These are phyloP conservation scores for Aspergillus steynii DNA, from an alignment of 495 filamentous ascomycete genomes.

Conservation along the genomic window DNA sequence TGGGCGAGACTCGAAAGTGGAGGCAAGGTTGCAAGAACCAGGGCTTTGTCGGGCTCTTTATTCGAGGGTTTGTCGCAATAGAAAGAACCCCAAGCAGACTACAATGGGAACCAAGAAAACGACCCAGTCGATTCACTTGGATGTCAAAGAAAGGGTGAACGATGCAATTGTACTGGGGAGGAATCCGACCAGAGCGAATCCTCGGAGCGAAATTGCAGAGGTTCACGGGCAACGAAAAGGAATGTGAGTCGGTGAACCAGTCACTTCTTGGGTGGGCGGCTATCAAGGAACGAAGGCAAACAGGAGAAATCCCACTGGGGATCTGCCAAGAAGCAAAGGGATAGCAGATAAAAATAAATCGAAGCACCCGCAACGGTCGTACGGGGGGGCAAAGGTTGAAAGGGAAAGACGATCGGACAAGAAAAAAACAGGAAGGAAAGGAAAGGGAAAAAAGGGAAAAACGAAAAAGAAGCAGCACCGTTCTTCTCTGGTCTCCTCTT, in stretches of 20 bases:
- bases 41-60: neutral
- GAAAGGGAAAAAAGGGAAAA: slow-evolving; percentile 5
- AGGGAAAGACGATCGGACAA: slow-evolving; percentile 14
- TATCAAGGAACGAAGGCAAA: slow-evolving; percentile 19
- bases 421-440: slow-evolving; percentile 12
- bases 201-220: slow-evolving; percentile 17
- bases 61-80: neutral
- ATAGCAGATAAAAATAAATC: slow-evolving; percentile 20
- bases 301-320: slow-evolving; percentile 11
- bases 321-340: slow-evolving; percentile 19
- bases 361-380: neutral
- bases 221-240: slow-evolving; percentile 41
- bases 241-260: slow-evolving; percentile 39
- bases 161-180: neutral
- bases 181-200: neutral
- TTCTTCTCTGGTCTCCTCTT: neutral
- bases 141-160: neutral
- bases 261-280: slow-evolving; percentile 26
- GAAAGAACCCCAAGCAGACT: neutral
- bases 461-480: slow-evolving; percentile 3
- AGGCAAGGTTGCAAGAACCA: neutral
- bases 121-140: slow-evolving; percentile 6
- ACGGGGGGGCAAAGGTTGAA: slow-evolving; percentile 6
- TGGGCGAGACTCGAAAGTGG: neutral
- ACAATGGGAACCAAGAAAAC: slow-evolving; percentile 2